Base-by-base conservation (phyloP, 1,139 yeast genomes). In the Suhomyces choctaworum region DNA sequence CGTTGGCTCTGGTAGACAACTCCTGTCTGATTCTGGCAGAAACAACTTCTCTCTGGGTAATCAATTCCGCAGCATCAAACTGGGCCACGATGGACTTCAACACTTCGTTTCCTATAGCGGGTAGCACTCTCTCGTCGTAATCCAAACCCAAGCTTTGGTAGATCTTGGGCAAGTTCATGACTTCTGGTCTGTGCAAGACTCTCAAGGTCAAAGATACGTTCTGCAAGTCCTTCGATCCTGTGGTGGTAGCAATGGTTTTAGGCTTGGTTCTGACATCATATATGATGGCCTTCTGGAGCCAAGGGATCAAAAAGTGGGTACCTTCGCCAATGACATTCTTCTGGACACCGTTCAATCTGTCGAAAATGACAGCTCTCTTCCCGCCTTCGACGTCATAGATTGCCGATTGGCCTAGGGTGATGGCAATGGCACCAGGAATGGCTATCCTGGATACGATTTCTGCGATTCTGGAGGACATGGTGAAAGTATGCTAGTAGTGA, bases 151-250 rank as follows among this genome's bases (percentile, higher is more conserved):
- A 74, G 56, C 78, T 76, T 62, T 90, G 97, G 66, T 94, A 94
- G 48, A 92, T 92, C 31, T 65, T 67, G 16, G 98, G 97, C 54
- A 92, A 73, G 45, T 76, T 76, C 52, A 73, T 60, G 32, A 92
- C 94, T 48, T 89, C 96, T 1, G 99, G 99, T 52, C 97, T 78
- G 64, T 89, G 96, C 51, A 92, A 74, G 29, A 92, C 96, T 56
- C 99, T 78, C 54, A 94, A 73, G 5, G 98, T 94, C 59, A 92
- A 70, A 7, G 95, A 82, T 24, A 92, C 98, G 76, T 86, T 92
- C 64, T 92, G 99, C 64, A 92, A 73, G 65, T 92, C 99, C 66
- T 90, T 92, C 17, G 97, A 89, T 14, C 98, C 98, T 1, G 99
- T 94, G 42, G 90, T 87, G 31, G 98, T 85, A 31, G 96, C 82